Conservation (phyloP, 176 grass and related monocot species). For the Oryza longistaminata region DNA sequence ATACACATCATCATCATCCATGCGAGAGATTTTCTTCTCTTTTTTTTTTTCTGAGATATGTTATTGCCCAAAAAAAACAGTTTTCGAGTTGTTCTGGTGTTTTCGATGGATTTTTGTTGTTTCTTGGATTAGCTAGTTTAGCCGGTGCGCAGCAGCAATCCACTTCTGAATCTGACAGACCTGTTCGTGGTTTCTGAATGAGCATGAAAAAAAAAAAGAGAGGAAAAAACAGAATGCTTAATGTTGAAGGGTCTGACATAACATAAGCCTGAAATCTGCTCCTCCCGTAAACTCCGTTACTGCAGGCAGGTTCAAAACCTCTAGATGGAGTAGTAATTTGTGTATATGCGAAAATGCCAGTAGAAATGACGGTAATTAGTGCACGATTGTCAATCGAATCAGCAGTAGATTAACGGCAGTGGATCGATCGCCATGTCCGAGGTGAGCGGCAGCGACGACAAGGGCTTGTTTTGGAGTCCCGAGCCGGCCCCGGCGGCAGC, state of each 20-base stretch:
- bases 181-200: not conserved
- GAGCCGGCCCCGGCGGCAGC: not conserved
- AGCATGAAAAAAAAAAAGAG: not conserved
- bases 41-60: not conserved
- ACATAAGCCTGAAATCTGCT: not conserved
- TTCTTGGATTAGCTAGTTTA: not conserved
- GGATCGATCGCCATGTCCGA: no score
- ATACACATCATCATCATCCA: not conserved
- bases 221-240: not conserved
- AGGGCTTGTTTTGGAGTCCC: constrained; percentile 36
- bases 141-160: not conserved
- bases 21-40: not conserved
- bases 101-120: not conserved
- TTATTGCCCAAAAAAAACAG: not conserved
- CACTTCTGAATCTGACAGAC: not conserved
- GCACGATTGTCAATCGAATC: not conserved
- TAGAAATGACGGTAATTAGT: no score
- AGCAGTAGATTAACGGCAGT: not conserved
- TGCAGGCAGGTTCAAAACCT: no score
- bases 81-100: not conserved
- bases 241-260: no score
- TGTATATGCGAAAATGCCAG: no score
- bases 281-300: not conserved
- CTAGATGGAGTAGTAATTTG: no score
- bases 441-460: not conserved